Base-by-base conservation (phyloP, 176 grass and related monocot species). In the Oryza glaberrima region DNA sequence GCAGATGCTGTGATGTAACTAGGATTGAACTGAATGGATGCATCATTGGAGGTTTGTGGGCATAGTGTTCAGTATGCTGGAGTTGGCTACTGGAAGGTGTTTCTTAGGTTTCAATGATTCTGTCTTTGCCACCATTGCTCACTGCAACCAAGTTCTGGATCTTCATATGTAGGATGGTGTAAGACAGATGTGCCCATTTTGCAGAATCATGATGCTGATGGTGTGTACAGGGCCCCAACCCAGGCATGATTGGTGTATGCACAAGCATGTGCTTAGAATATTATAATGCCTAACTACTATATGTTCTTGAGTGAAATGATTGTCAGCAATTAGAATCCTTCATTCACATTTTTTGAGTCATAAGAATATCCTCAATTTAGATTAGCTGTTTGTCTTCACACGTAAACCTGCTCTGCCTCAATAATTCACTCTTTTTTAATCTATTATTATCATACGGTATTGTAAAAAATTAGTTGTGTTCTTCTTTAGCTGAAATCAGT, bases 191-290 rank as follows among this genome's bases (percentile, higher is more conserved):
- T 78, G 52, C 15, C 49, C 69, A 65, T 68, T 47, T 12, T 78
- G 70, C 72, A 77, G 12, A 72, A 14, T 48, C 15, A 65, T 86
- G 83, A 49, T 79, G 75, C 67, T 79, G 75, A 79, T 78, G 51
- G 74, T 71, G 25, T 79, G 17, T 11, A 71, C 47, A 72, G 69
- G 41, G 76, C 25, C 52, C 76, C 9, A 11, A 61, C 15, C 38
- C 54, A 48, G 58, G 38, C 63, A 79, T 64, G 46, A 79, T 86
- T 86, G 41, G 78, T 65, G 67, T 20, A 17, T 79, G 75, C 67
- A 77, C 75, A 17, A 65, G 76, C 84, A 85, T 85, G 83, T 85
- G 67, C 67, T 23, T 72, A 67, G 34, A 64, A 11, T 45, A 78
- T 78, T 47, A 71, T 78, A 85, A 49, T 65, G 23, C 20, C 52